phyloP scores from a whole-genome alignment of 2,329 filamentous ascomycete genomes.

The Cryphonectria parasitica region DNA sequence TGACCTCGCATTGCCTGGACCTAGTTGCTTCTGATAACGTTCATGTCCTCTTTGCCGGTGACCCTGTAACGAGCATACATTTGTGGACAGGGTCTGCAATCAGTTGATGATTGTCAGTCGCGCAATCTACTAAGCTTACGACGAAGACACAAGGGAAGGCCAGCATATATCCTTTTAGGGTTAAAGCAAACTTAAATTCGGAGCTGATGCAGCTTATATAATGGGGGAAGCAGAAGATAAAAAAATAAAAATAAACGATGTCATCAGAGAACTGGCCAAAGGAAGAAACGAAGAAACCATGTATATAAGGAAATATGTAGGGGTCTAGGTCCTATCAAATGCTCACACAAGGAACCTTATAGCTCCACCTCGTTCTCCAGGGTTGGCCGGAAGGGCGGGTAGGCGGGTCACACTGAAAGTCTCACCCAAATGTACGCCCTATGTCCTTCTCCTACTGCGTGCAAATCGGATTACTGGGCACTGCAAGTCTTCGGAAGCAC shows the following conservation, averaged over 20 bases:
- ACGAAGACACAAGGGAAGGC: not conserved
- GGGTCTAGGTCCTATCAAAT: not conserved
- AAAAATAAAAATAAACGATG: not conserved
- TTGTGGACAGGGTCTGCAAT: not conserved
- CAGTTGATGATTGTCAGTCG: no score
- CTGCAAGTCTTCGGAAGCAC: constrained; percentile 8
- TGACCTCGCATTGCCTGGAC: not conserved
- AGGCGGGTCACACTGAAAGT: not conserved
- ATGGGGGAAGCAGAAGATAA: not conserved
- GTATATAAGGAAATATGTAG: no score
- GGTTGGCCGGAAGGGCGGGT: not conserved
- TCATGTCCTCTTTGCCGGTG: not conserved
- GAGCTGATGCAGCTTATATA: not conserved
- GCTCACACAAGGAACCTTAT: not conserved
- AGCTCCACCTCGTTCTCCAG: not conserved
- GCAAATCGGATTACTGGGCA: not conserved
- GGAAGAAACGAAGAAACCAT: no score
- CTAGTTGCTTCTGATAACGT: not conserved
- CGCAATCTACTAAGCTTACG: not conserved
- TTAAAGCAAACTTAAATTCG: not conserved
- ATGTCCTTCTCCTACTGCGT: not conserved
- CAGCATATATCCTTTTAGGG: not conserved
- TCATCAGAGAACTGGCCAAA: no score
- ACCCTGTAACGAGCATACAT: not conserved
- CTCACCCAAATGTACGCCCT: not conserved